phyloP scores from a whole-genome alignment of 2,329 filamentous ascomycete species.

The Waltergamsia citrina region DNA sequence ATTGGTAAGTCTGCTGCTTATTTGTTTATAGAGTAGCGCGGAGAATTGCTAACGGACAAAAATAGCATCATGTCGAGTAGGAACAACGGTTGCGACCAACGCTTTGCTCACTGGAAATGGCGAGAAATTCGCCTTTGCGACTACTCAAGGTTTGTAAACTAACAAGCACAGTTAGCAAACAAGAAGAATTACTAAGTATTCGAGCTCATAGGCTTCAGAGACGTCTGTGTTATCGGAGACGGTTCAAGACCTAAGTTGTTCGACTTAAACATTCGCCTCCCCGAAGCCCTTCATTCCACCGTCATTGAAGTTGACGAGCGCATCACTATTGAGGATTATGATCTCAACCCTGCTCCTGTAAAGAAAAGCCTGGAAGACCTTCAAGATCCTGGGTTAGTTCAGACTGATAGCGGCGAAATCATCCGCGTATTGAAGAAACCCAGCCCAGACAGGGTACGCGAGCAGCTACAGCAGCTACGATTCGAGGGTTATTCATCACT shows the following conservation, averaged over 20 bases:
- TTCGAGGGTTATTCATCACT: conserved; percentile 64
- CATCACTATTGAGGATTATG: conserved; percentile 64
- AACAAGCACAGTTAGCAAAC: conserved; percentile 34
- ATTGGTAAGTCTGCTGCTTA: conserved; percentile 14
- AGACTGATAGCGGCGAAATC: conserved; percentile 55
- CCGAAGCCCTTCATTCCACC: conserved; percentile 55
- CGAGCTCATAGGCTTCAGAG: conserved; percentile 40
- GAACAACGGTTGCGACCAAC: conserved; percentile 69
- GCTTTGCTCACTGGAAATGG: conserved; percentile 66
- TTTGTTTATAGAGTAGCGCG: too few relatives aligned
- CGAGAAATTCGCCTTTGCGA: conserved; percentile 59
- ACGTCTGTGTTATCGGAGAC: conserved; percentile 65
- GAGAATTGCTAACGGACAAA: not conserved
- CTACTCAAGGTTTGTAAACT: conserved; percentile 38
- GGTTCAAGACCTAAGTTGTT: conserved; percentile 65
- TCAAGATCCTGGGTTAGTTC: conserved; percentile 34
- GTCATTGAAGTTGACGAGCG: conserved; percentile 65
- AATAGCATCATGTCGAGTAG: conserved; percentile 64
- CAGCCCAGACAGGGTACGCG: conserved; percentile 34
- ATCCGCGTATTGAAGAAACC: conserved; percentile 51
- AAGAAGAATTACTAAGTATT: not conserved
- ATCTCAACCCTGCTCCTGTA: conserved; percentile 48
- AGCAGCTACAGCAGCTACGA: conserved; percentile 48
- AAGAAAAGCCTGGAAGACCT: conserved; percentile 26
- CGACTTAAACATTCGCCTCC: conserved; percentile 57